phyloP scores from a whole-genome alignment of 1,284 basidiomycete species.

The Calocybe gambosa region DNA sequence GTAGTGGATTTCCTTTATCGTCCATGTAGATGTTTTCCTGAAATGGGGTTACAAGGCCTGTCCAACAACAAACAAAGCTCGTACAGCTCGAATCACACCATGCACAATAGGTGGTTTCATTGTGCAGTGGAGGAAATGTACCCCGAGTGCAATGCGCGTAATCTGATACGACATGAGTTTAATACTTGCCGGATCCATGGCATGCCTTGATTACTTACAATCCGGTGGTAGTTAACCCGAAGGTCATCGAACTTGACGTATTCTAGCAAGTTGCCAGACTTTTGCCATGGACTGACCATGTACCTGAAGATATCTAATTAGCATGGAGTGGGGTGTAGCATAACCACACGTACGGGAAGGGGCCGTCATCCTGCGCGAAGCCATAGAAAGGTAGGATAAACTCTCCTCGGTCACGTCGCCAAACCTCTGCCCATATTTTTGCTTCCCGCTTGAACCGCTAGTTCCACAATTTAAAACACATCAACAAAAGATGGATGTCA shows the following conservation, averaged over 20 bases:
- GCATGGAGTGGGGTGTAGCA: background rate
- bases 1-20: conserved; percentile 37
- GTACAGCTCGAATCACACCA: conserved; percentile 48
- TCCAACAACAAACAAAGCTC: conserved; percentile 14
- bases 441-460: conserved; percentile 49
- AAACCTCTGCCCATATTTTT: conserved; percentile 50
- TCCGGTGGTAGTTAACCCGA: conserved; percentile 32
- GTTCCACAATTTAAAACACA: background rate
- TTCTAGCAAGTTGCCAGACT: conserved; percentile 43
- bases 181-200: background rate
- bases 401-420: conserved; percentile 42
- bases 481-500: background rate
- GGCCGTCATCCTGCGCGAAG: conserved; percentile 45
- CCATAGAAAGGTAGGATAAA: conserved; percentile 53
- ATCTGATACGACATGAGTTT: conserved; percentile 27
- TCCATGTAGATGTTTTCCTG: conserved; percentile 51
- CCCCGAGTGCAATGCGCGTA: conserved; percentile 37
- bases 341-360: conserved; percentile 38
- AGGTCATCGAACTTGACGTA: conserved; percentile 34
- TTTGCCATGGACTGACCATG: conserved; percentile 52
- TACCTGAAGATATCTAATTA: conserved; percentile 26
- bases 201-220: conserved; percentile 26
- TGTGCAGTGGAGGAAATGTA: conserved; percentile 39
- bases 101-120: conserved; percentile 46
- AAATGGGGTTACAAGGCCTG: background rate